Evolutionary conservation across 2,329 filamentous ascomycete species (phyloP), one percentile per base, ranked within the genome.

Genomic region (Hypoxylon sp.): DNA sequence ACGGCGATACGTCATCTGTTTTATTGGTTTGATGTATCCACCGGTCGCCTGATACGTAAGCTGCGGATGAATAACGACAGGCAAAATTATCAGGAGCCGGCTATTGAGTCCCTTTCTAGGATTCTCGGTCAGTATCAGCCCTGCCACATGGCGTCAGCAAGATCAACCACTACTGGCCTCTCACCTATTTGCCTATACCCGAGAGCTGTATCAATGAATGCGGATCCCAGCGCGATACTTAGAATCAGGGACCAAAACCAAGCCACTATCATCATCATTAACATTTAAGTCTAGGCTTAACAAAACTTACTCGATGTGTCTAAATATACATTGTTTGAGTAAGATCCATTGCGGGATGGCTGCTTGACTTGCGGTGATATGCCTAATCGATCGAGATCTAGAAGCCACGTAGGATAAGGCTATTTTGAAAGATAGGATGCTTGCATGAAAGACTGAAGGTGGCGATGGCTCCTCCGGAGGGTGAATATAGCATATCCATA

Each of bases 111-210:
- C 53, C 4, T 22, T 29, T 29, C 42, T 48, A 29, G 58, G 53
- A 42, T 50, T 33, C 42, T 60, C 59, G 51, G 59, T 60, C 51
- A 54, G 50, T 57, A 58, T 63, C 50, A 63, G 48, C 44, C 37
- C 44, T 52, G 35, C 37, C 37, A 47, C 35, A 50, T 53, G 59
- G 53, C 58, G 57, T 68, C 58, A 65, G 53, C 61, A 50, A 37
- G 29, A 24, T 22, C 17, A 54, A 47, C 29, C 37, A 6, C 33
- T 33, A 39, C 33, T 26, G 19, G 47, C 6, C 31, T 57, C 46
- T 46, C 33, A 51, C 3, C 11, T 26, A 61, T 14, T 22, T 31
- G 51, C n/a, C 26, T 46, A 44, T 48, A 42, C 29, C 26, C 35
- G 17, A 35, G 29, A 8, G 3, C 22, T 33, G 19, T 37, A 19